Base-by-base conservation (phyloP, 2,329 filamentous ascomycete genomes). In the Lasiodiplodia theobromae region DNA sequence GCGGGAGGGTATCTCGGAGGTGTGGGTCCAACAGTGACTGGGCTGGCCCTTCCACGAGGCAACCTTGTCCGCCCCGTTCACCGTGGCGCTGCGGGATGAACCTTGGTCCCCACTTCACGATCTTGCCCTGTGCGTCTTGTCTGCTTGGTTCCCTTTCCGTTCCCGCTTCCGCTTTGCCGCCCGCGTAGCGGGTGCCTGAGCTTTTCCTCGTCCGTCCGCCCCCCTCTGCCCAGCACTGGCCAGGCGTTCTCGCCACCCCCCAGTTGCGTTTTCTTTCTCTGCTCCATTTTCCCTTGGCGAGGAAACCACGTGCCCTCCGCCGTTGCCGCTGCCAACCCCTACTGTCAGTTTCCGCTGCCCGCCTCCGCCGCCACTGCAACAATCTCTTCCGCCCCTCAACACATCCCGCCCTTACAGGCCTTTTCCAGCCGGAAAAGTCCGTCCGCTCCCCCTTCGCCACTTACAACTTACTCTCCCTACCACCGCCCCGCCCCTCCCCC, bases 41-140 rank as follows among this genome's bases (percentile, higher is more conserved):
- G 60, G n/a, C 52, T 47, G 44, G 44, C 44, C 44, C 44, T 10
- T 21, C 44, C 44, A n/a, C 44, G 44, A 47, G 44, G 44, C 18
- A n/a, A 44, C 21, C 8, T 31, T 52, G 25, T n/a, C 38, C 38
- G 16, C 23, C 37, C 11, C 37, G 18, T 21, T 8, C 58, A 21
- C 65, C 40, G 21, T 58, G 28, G 53, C 44, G 44, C 65, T 51
- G 65, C 53, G 65, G 65, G 65, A 51, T 51, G 65, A 57, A 60
- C 65, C 52, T 56, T 57, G 53, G 53, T 57, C 65, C 44, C 65
- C 65, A 67, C 65, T 52, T 67, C 65, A 67, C 65, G 65, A 67
- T 67, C 54, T 52, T 67, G 65, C 54, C 56, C 65, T 54, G 65
- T 52, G 65, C 65, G 65, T 49, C 40, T 34, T n/a, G 28, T n/a